These are phyloP conservation scores for Pogostemon cablin DNA, from an alignment of 257 asterid species.

Conservation along the genomic window DNA sequence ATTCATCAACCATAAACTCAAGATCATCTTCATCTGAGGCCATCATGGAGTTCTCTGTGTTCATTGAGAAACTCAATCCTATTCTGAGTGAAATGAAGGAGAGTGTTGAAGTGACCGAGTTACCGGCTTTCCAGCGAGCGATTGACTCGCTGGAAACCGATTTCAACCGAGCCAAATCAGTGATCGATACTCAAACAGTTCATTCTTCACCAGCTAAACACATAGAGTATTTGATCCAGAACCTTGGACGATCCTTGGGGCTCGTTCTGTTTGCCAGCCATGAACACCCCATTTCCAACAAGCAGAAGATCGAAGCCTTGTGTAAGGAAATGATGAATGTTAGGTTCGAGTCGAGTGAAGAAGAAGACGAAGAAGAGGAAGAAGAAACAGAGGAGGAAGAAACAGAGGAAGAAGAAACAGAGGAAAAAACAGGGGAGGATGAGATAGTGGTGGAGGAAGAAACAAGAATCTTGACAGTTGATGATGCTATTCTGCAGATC, in stretches of 20 bases:
- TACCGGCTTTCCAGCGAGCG: conserved; percentile 59
- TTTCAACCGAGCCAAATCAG: conserved; percentile 49
- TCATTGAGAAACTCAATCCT: conserved; percentile 64
- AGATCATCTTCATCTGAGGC: conserved; percentile 60
- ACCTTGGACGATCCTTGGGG: conserved; percentile 79
- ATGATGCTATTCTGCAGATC: conserved; percentile 55
- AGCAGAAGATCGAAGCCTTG: conserved; percentile 57
- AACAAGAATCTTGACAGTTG: conserved; percentile 40
- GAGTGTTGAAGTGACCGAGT: conserved; percentile 34
- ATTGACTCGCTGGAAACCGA: conserved; percentile 71
- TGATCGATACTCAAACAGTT: conserved; percentile 32
- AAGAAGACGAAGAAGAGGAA: conserved; percentile 42
- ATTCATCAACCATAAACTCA: conserved; percentile 46
- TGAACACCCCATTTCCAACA: conserved; percentile 53
- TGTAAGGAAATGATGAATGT: conserved; percentile 70
- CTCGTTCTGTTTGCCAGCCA: conserved; percentile 81
- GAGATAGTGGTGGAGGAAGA: conserved; percentile 42
- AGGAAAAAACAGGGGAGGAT: conserved; percentile 37
- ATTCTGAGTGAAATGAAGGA: conserved; percentile 58
- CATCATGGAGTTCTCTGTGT: conserved; percentile 52
- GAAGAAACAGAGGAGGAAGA: conserved; percentile 35
- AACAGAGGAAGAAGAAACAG: conserved; percentile 32
- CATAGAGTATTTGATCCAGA: conserved; percentile 56
- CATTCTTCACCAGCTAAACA: conserved; percentile 58
- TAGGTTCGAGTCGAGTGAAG: conserved; percentile 50